Base-by-base conservation (phyloP, 164 flowering plant genomes). In the Macadamia integrifolia region DNA sequence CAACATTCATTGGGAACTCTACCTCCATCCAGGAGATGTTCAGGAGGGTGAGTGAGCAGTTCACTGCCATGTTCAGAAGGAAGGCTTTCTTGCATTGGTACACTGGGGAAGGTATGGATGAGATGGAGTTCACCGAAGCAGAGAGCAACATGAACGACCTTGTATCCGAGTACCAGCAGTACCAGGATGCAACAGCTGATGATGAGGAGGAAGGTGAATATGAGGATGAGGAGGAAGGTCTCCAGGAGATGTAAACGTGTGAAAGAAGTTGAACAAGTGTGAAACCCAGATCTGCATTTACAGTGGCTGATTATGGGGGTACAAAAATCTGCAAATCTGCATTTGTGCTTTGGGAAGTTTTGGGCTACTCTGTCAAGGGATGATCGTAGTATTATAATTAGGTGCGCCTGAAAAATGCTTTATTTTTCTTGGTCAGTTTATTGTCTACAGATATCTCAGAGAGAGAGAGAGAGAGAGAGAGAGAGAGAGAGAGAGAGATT, bases 71-170 rank as follows among this genome's bases (percentile, higher is more conserved):
- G 73, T 70, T 70, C 31, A 70, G 73, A 43, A 70, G 73, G 23
- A 70, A 70, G 53, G 73, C 73, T 65, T 70, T 70, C 68, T 65
- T 70, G 67, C 73, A 70, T 28, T 70, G 73, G 73, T 70, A 70
- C 13, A 70, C 73, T 58, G 73, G 73, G 11, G 73, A 70, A 65
- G 73, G 73, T 4, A 63, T 70, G 67, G 67, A 70, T 15, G 73
- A 70, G 62, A 70, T 70, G 73, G 73, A 70, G 40, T 64, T 70
- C 55, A 70, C 73, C 0, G 73, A 70, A 49, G 73, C 67, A 43
- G 73, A 70, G 48, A 70, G 73, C 58, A 70, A 70, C 62, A 70
- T 70, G 73, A 70, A 63, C 44, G 73, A 70, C 43, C 73, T 70
- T 58, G 73, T 70, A 35, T 70, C 68, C 9, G 73, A 70, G 62